Base-by-base conservation (phyloP, 2,329 filamentous ascomycete species). In the Cladosporium sp. region DNA sequence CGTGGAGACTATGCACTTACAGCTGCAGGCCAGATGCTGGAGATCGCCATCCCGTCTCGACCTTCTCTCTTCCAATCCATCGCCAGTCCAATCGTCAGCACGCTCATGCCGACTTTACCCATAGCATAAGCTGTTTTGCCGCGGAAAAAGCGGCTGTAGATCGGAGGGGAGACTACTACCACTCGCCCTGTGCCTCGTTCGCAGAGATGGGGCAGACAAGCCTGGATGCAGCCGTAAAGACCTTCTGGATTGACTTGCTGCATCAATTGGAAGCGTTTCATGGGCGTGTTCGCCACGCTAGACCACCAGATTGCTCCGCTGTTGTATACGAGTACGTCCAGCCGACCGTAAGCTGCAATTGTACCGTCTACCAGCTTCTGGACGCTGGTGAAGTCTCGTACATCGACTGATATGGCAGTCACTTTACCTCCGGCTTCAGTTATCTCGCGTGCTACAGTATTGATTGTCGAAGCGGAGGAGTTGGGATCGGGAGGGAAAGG, bases 121-220 rank as follows among this genome's bases (percentile, higher is more conserved):
- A 85, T 82, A 0, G 91, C 89, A 74, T 95, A 95, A 13, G 88
- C 89, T 1, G 90, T 89, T 80, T 95, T 95, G 10, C 90, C 91
- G 20, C 88, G 76, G 71, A 94, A 92, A 73, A 95, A 95, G 28
- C 91, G 80, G 61, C 84, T 88, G 73, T 95, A 95, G 58, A 95
- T 92, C 1, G 90, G 90, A 22, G 91, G 91, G 67, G 85, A 89
- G 56, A 95, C 87, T 56, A 94, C 88, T 45, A 95, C 76, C 60
- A 95, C 83, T 24, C 90, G 75, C 0, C 85, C 88, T 25, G 53
- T 60, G 1, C 62, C 60, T 60, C 77, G 78, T 48, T 77, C 73
- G 56, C 74, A 73, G 59, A 93, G 85, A 59, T 86, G 78, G 2
- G 90, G 89, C 19, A 94, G 77, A 2, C 79, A 74, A 4, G 85